These are phyloP conservation scores for Lindgomyces ingoldianus DNA, from an alignment of 495 filamentous ascomycete genomes.

Conservation along the genomic window DNA sequence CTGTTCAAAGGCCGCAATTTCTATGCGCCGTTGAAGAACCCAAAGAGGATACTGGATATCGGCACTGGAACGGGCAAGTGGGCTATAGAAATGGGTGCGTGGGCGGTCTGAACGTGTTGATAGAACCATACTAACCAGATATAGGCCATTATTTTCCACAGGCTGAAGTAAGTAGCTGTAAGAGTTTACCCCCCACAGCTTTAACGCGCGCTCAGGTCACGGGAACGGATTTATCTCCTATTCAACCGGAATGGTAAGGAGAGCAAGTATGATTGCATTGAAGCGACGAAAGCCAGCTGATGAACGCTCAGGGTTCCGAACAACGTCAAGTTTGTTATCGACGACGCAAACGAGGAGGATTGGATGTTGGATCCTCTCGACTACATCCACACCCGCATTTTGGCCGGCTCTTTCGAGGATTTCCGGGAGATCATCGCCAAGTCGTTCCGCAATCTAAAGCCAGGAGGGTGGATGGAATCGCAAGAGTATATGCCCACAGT, in stretches of 20 bases:
- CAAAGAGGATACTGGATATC: slow-evolving; percentile 40
- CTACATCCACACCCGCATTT: slow-evolving; percentile 42
- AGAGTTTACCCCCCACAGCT: neutral
- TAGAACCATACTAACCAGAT: slow-evolving; percentile 16
- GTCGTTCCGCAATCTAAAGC: slow-evolving; percentile 38
- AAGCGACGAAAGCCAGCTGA: too few relatives aligned
- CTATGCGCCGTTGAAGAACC: slow-evolving; percentile 39
- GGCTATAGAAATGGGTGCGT: slow-evolving; percentile 44
- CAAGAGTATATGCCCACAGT: slow-evolving; percentile 40
- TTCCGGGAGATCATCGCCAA: slow-evolving; percentile 40
- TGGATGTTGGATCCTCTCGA: slow-evolving; percentile 41
- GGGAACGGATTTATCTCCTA: slow-evolving; percentile 42
- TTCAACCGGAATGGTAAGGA: slow-evolving; percentile 42
- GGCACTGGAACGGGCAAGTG: slow-evolving; percentile 44
- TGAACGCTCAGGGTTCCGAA: slow-evolving; percentile 30
- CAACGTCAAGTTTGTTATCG: slow-evolving; percentile 44
- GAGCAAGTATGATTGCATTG: too few relatives aligned
- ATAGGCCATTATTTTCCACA: slow-evolving; percentile 27
- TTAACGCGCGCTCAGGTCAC: slow-evolving; percentile 32
- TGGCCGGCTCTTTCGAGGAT: slow-evolving; percentile 42
- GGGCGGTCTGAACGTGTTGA: neutral
- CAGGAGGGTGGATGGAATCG: slow-evolving; percentile 43
- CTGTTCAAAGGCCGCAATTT: slow-evolving; percentile 37
- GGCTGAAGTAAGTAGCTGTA: slow-evolving; percentile 22
- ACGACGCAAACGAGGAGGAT: slow-evolving; percentile 44